Conservation (phyloP, 2,329 filamentous ascomycete genomes). For the Cytospora piceae region DNA sequence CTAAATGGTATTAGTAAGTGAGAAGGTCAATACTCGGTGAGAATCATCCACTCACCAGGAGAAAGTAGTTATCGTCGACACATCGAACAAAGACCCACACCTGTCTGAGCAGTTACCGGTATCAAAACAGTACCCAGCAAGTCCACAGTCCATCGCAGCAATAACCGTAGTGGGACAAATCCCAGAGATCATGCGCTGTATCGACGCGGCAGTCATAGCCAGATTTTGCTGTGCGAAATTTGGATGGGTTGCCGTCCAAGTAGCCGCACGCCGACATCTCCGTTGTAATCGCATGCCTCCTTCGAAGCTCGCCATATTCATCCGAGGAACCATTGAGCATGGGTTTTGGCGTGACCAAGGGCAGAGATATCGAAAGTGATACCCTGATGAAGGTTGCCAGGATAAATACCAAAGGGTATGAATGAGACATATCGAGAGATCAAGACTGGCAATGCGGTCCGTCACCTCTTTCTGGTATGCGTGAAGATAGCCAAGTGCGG, state of each 20-base stretch:
- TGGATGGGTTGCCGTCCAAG: constrained; percentile 37
- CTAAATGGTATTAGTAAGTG: neutral
- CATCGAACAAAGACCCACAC: constrained; percentile 36
- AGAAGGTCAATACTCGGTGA: neutral
- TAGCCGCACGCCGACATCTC: constrained; percentile 37
- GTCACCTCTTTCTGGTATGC: neutral
- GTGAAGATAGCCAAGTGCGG: neutral
- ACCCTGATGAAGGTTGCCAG: neutral
- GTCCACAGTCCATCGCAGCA: constrained; percentile 43
- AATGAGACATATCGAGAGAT: neutral
- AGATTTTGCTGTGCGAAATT: constrained; percentile 38
- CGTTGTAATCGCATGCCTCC: neutral
- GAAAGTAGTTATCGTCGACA: neutral
- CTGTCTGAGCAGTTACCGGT: constrained; percentile 37
- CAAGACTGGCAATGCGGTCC: neutral
- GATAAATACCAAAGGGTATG: neutral
- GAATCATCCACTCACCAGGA: neutral
- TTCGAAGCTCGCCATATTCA: neutral
- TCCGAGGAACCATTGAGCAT: neutral
- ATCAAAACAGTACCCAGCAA: constrained; percentile 44
- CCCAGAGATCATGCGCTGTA: constrained; percentile 42
- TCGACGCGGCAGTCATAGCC: constrained; percentile 45
- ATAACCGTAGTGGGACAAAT: constrained; percentile 39
- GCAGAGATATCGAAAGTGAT: neutral
- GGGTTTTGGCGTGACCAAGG: neutral